These are phyloP conservation scores for Lycium ferocissimum DNA, from an alignment of 257 asterid genomes.

Conservation along the genomic window DNA sequence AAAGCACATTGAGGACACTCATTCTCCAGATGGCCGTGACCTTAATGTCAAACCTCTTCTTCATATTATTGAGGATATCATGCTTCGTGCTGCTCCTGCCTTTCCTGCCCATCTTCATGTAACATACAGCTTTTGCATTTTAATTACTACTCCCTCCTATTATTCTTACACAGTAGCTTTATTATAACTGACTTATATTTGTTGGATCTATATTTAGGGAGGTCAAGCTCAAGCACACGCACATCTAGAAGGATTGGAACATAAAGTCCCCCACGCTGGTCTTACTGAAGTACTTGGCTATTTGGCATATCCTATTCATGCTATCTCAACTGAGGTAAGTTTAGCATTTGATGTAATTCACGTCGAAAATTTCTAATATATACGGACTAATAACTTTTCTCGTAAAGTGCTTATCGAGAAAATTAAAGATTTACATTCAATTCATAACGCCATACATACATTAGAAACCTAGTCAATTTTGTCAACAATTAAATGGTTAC, in stretches of 20 bases:
- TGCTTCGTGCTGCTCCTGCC: conserved; percentile 19
- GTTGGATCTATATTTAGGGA: not conserved
- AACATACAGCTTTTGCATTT: not conserved
- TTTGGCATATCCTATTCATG: conserved; percentile 26
- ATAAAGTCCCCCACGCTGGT: not conserved
- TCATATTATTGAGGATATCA: conserved; percentile 28
- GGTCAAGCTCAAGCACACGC: not conserved
- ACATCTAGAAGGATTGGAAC: conserved; percentile 25
- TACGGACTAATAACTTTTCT: too few relatives aligned
- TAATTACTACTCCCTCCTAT: too few relatives aligned
- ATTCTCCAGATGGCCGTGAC: conserved; percentile 27
- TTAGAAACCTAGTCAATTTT: too few relatives aligned
- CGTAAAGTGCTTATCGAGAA: too few relatives aligned
- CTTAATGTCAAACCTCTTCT: conserved; percentile 27
- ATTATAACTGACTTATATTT: too few relatives aligned
- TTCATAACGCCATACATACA: too few relatives aligned
- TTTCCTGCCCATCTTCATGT: conserved; percentile 16
- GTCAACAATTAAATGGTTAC: too few relatives aligned
- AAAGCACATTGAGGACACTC: conserved; percentile 18
- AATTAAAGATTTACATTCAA: too few relatives aligned
- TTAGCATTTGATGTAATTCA: not conserved
- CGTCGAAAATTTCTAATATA: too few relatives aligned
- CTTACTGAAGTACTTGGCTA: conserved; percentile 18
- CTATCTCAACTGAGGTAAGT: conserved; percentile 23
- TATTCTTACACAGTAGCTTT: too few relatives aligned